Conservation (phyloP, 495 filamentous ascomycete species). For the Aspergillus wentii region DNA sequence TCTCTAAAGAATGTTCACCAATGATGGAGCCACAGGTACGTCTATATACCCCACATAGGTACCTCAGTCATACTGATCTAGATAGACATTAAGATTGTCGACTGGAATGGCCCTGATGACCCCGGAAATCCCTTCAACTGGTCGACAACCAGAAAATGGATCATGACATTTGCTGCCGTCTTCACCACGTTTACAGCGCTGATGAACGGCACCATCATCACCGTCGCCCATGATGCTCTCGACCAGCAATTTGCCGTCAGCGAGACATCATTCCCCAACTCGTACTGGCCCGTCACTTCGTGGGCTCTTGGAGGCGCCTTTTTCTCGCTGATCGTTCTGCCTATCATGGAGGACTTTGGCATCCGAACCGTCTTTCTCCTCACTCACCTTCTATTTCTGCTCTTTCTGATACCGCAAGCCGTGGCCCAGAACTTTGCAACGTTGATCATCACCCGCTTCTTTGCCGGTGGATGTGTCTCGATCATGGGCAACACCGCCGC, state of each 20-base stretch:
- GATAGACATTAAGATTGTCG: no score
- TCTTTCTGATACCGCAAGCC: conserved; percentile 43
- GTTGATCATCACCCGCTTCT: conserved; percentile 40
- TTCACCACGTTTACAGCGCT: conserved; percentile 29
- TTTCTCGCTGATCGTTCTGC: conserved; percentile 42
- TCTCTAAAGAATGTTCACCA: no score
- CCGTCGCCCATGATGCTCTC: conserved; percentile 32
- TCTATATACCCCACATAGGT: no score
- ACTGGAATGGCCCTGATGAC: conserved; percentile 49
- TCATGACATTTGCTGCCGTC: conserved; percentile 17
- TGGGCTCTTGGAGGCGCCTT: conserved; percentile 47
- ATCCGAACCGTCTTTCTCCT: conserved; percentile 40
- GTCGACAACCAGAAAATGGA: conserved; percentile 43
- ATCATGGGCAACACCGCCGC: conserved; percentile 42
- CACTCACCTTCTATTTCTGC: conserved; percentile 38
- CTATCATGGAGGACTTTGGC: conserved; percentile 49
- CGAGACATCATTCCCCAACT: conserved; percentile 45
- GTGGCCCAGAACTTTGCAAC: conserved; percentile 47
- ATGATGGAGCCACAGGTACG: no score
- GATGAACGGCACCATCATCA: conserved; percentile 43
- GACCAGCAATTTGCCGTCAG: conserved; percentile 36
- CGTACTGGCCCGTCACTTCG: conserved; percentile 46
- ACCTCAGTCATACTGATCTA: no score
- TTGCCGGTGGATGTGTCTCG: conserved; percentile 42
- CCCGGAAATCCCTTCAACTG: conserved; percentile 58